Conservation (phyloP, 352 stramenopile genomes). For the Phytopythium helicoides region DNA sequence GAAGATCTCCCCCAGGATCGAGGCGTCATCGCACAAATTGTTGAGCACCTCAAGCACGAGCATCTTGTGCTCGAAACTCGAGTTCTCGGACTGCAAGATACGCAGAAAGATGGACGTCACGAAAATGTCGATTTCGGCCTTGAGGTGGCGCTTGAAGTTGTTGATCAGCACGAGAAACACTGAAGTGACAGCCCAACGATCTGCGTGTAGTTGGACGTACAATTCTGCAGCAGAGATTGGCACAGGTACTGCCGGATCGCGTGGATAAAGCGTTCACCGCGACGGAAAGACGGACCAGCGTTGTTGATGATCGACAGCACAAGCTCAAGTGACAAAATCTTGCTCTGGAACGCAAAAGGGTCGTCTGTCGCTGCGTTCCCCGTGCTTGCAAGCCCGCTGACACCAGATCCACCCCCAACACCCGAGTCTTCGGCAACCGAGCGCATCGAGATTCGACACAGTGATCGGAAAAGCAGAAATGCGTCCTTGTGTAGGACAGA, state of each 20-base stretch:
- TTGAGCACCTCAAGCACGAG: slow-evolving; percentile 97
- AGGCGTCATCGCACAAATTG: slow-evolving; percentile 93
- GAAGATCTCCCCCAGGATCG: slow-evolving; percentile 97
- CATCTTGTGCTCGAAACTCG: slow-evolving; percentile 97
- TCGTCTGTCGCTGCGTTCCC: slow-evolving; percentile 64
- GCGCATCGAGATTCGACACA: slow-evolving; percentile 93
- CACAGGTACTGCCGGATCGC: slow-evolving; percentile 97
- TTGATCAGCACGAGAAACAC: slow-evolving; percentile 97
- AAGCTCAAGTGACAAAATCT: slow-evolving; percentile 97
- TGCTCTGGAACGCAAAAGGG: slow-evolving; percentile 94
- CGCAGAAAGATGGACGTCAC: slow-evolving; percentile 98
- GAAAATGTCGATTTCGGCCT: slow-evolving; percentile 98
- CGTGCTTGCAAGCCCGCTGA: slow-evolving; percentile 1
- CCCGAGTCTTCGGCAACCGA: slow-evolving; percentile 90
- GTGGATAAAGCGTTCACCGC: slow-evolving; percentile 96
- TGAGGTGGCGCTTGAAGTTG: slow-evolving; percentile 94
- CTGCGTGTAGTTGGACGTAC: slow-evolving; percentile 94
- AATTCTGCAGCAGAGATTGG: slow-evolving; percentile 98
- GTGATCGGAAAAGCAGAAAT: slow-evolving; percentile 97
- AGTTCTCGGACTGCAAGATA: slow-evolving; percentile 97
- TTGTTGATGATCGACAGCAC: slow-evolving; percentile 97
- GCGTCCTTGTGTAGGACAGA: slow-evolving; percentile 98
- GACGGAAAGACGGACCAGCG: slow-evolving; percentile 93
- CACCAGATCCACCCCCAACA: slow-evolving; percentile 13
- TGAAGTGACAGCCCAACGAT: slow-evolving; percentile 97